phyloP scores from a whole-genome alignment of 495 filamentous ascomycete genomes.

The Penicillium turbatum region DNA sequence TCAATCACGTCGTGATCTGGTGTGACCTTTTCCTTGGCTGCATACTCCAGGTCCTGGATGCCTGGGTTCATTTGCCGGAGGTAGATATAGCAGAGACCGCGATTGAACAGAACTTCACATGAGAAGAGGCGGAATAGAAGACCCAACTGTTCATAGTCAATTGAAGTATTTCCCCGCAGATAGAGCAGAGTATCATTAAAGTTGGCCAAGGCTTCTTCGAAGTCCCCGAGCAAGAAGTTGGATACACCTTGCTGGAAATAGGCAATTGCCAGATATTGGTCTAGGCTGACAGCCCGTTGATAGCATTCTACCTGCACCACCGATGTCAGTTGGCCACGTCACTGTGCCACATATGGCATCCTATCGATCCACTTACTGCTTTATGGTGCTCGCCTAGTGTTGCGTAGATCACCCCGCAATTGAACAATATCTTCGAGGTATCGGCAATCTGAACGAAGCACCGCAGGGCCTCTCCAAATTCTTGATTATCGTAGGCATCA shows the following conservation, averaged over 20 bases:
- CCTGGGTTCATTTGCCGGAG: constrained; percentile 85
- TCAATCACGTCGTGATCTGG: constrained; percentile 97
- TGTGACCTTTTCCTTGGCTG: constrained; percentile 93
- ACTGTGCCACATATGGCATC: not conserved
- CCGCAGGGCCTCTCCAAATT: constrained; percentile 81
- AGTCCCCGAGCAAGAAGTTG: constrained; percentile 95
- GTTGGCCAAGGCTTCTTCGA: constrained; percentile 94
- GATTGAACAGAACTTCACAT: constrained; percentile 97
- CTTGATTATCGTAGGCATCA: constrained; percentile 89
- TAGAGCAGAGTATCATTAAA: constrained; percentile 98
- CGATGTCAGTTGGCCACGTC: not conserved
- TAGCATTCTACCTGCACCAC: constrained; percentile 80
- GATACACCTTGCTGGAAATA: constrained; percentile 99
- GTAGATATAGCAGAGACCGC: constrained; percentile 96
- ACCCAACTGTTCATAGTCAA: constrained; percentile 97
- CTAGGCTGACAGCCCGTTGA: constrained; percentile 79
- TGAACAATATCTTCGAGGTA: constrained; percentile 98
- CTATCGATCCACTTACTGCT: constrained; percentile 64
- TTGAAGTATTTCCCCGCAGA: constrained; percentile 90
- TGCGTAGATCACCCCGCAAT: constrained; percentile 96
- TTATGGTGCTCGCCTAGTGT: constrained; percentile 94
- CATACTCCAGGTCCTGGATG: constrained; percentile 85
- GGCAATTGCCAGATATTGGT: constrained; percentile 93
- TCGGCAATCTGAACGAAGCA: constrained; percentile 84
- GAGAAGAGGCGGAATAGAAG: constrained; percentile 95